Base-by-base conservation (phyloP, 176 grass and related monocot species). In the Triticum monococcum region DNA sequence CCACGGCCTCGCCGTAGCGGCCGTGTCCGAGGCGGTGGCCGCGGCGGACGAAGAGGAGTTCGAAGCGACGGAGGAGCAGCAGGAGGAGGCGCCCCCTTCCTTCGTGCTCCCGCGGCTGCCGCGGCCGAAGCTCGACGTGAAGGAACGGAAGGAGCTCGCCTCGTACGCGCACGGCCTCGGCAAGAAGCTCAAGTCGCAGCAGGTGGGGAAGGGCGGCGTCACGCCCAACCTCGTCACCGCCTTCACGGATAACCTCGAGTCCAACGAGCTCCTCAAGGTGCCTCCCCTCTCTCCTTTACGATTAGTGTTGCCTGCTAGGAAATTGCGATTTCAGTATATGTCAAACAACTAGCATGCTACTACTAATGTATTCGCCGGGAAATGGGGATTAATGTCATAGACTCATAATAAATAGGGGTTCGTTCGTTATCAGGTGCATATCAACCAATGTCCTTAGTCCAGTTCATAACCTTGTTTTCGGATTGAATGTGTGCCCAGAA, bases 221-320 rank as follows among this genome's bases (percentile, higher is more conserved):
- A 98, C 90, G 18, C 88, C 92, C 12, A 81, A 89, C 59, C 84
- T 98, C 62, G 90, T 88, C 9, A 57, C 89, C 26, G 90, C 94
- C 67, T 98, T 96, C 82, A 81, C 87, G 3, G 93, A 96, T 83
- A 92, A 84, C 77, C 94, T 96, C 3, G 94, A 98, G 61, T 89
- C 94, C 48, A 98, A 98, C 77, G 97, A 98, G 85, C 97, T 98
- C 81, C 97, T 96, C 76, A 96, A 94, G 90, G 97, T 98, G 63
- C 30, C 30, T 16, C 54, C 60, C 75, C 11, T 38, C 18, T 26
- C 31, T 41, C 57, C n/a, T 37, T 20, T 31, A 2, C 26, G 20
- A 11, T 73, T 65, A 67, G 16, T 62, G 17, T 14, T 64, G 10
- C 54, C 74, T 63, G 35, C 50, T 31, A 78, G 30, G 6, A 77